A percentile compares a stretch with the other conserved stretches of the same genome.
phyloP scores from a whole-genome alignment of 1,284 basidiomycete species.

The Cryptococcus sp. region DNA sequence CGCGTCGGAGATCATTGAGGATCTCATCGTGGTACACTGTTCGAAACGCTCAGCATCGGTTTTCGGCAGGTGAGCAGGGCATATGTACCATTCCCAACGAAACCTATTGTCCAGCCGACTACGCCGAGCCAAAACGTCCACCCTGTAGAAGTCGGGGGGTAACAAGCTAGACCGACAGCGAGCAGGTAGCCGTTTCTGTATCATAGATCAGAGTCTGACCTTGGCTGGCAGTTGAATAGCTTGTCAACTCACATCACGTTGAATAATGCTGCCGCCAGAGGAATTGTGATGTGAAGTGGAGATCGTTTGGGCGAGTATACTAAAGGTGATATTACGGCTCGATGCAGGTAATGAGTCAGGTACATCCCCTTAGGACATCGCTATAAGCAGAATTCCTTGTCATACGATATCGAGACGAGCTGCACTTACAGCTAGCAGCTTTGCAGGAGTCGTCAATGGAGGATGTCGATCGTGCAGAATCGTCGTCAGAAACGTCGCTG shows the following conservation, averaged over 20 bases:
- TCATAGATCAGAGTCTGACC: constrained; percentile 7
- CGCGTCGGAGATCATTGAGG: constrained; percentile 68
- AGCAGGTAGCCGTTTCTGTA: constrained; percentile 35
- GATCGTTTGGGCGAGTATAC: constrained; percentile 77
- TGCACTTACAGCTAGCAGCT: constrained; percentile 58
- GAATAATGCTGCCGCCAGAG: constrained; percentile 63
- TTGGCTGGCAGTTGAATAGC: constrained; percentile 37
- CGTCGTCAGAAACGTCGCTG: constrained; percentile 55
- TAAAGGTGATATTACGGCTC: constrained; percentile 74
- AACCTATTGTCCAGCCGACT: constrained; percentile 66
- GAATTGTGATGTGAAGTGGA: constrained; percentile 69
- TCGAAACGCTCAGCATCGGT: not conserved
- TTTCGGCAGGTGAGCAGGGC: not conserved
- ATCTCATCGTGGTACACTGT: constrained; percentile 80
- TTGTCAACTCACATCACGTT: constrained; percentile 73
- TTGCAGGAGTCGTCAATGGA: constrained; percentile 55
- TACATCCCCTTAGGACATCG: constrained; percentile 56
- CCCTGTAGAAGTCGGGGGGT: constrained; percentile 33
- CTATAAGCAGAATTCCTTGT: no score
- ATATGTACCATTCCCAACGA: constrained; percentile 64
- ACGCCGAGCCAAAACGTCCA: constrained; percentile 65
- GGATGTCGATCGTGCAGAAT: constrained; percentile 32
- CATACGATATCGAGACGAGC: no score
- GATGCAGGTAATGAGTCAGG: constrained; percentile 78
- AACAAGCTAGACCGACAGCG: constrained; percentile 30